Percentiles rank a stretch among this genome's conserved stretches.
phyloP scores from a whole-genome alignment of 768 basidiomycete species.

The Podaxis carcinomalis region DNA sequence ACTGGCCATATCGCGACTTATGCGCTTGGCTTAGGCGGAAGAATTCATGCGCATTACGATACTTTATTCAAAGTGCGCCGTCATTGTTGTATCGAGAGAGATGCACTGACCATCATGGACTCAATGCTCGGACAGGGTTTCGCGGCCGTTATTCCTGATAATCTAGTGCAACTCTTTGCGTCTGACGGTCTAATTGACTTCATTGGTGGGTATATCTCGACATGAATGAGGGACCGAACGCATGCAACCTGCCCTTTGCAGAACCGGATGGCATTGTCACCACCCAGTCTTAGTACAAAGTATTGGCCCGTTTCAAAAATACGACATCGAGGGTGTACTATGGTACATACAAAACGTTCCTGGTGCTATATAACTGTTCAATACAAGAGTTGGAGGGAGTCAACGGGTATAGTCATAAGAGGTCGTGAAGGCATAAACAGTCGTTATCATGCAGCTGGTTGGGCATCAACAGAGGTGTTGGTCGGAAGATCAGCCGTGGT shows the following conservation, averaged over 20 bases:
- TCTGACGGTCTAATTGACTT: constrained; percentile 34
- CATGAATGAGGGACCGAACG: not conserved
- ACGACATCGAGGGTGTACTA: not conserved
- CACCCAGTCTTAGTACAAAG: constrained; percentile 25
- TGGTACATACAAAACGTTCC: not conserved
- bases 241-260: constrained; percentile 13
- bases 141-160: constrained; percentile 23
- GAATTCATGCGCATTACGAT: constrained; percentile 36
- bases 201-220: constrained; percentile 34
- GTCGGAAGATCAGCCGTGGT: not conserved
- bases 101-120: not conserved
- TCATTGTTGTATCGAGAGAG: not conserved
- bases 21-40: constrained; percentile 32
- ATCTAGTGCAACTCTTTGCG: constrained; percentile 27
- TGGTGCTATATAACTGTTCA: not conserved
- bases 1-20: not conserved
- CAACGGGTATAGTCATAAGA: not conserved
- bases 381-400: not conserved
- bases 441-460: not conserved
- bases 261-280: constrained; percentile 41
- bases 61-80: constrained; percentile 32
- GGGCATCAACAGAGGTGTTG: not conserved
- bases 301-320: not conserved
- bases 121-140: constrained; percentile 20
- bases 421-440: not conserved